Conservation (phyloP, 1,284 basidiomycete genomes). For the Tremellales sp. region DNA sequence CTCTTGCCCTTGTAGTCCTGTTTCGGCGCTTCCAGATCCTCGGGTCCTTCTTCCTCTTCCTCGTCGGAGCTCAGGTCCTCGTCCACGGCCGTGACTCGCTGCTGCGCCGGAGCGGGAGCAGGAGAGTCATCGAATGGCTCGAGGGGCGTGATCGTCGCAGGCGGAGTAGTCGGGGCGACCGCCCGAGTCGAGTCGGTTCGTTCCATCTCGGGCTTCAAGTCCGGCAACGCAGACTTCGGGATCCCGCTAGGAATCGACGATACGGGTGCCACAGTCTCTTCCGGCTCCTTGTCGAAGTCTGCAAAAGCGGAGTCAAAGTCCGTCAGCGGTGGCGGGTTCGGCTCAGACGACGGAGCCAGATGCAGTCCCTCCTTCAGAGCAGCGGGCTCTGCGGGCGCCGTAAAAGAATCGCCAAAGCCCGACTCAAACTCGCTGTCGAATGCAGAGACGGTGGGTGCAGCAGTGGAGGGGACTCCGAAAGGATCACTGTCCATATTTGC, state of each 20-base stretch:
- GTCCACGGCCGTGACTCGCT: slow-evolving; percentile 1
- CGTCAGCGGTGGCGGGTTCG: slow-evolving; percentile 38
- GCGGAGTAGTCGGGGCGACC: slow-evolving; percentile 27
- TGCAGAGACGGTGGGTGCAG: slow-evolving; percentile 4
- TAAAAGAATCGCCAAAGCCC: slow-evolving; percentile 42
- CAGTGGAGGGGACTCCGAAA: slow-evolving; percentile 54
- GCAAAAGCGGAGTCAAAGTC: slow-evolving; percentile 48
- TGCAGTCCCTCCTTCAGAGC: slow-evolving; percentile 10
- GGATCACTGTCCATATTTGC: slow-evolving; percentile 51
- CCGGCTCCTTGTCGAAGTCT: slow-evolving; percentile 66
- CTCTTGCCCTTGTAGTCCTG: slow-evolving; percentile 14
- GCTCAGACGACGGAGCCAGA: slow-evolving; percentile 17
- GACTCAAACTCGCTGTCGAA: slow-evolving; percentile 25
- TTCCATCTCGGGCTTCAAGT: slow-evolving; percentile 25
- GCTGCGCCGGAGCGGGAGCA: slow-evolving; percentile 3
- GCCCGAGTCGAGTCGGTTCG: slow-evolving; percentile 38
- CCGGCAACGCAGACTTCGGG: slow-evolving; percentile 29
- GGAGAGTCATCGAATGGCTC: slow-evolving; percentile 8
- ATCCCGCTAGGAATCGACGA: slow-evolving; percentile 50
- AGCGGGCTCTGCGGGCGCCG: slow-evolving; percentile 4
- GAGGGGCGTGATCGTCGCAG: slow-evolving; percentile 19
- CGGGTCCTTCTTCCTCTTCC: slow-evolving; percentile 47
- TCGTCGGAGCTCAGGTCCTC: slow-evolving; percentile 23
- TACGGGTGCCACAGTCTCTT: slow-evolving; percentile 24
- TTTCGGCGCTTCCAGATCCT: slow-evolving; percentile 44